Evolutionary conservation across 192 early-diverging fungal genomes (phyloP).

Genomic region (Coemansia asiatica): DNA sequence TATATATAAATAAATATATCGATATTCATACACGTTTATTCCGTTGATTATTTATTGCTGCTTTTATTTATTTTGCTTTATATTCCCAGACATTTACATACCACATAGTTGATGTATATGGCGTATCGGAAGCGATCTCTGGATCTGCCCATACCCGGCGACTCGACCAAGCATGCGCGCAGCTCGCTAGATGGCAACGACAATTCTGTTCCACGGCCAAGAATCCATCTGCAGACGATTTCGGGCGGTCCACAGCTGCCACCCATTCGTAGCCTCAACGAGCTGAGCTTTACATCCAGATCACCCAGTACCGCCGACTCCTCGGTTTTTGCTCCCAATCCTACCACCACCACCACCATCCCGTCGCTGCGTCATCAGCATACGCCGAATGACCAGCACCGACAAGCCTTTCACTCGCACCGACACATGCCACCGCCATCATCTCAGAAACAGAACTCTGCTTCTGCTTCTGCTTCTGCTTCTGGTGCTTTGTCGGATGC

Average conservation of each 20-base stretch:
- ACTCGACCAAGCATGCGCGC: constrained; percentile 35
- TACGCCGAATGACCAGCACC: not conserved
- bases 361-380: constrained; percentile 12
- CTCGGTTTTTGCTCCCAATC: not conserved
- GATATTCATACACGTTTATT: not conserved
- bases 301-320: not conserved
- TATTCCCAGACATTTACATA: not conserved
- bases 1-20: too few relatives aligned
- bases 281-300: not conserved
- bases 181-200: not conserved
- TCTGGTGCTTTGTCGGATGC: not conserved
- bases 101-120: constrained; percentile 42
- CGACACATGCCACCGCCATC: not conserved
- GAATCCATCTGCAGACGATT: not conserved
- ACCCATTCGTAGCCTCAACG: constrained; percentile 42
- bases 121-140: constrained; percentile 51
- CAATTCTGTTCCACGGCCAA: not conserved
- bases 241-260: constrained; percentile 22
- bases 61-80: not conserved
- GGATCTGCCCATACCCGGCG: constrained; percentile 32
- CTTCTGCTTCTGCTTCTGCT: too few relatives aligned
- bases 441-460: not conserved
- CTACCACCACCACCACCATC: not conserved
- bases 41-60: not conserved
- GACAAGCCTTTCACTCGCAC: not conserved